Evolutionary conservation across 2,329 filamentous ascomycete genomes (phyloP).

Genomic region (Phoma herbarum): DNA sequence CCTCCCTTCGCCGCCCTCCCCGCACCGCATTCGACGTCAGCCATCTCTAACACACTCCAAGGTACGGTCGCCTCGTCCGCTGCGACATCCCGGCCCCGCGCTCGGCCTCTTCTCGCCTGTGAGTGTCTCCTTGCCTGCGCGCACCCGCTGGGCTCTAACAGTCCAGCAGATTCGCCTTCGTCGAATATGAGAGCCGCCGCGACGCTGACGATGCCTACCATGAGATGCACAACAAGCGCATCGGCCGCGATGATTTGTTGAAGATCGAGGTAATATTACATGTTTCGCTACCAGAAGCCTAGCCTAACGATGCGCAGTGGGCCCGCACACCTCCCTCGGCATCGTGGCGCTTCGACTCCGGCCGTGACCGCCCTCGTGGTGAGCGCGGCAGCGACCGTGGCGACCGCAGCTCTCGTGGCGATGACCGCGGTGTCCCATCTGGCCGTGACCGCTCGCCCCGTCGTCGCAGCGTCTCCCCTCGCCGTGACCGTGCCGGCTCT

Average conservation of each 20-base stretch:
- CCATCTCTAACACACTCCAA: slow-evolving; percentile 63
- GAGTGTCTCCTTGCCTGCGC: slow-evolving; percentile 59
- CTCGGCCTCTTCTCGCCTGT: slow-evolving; percentile 94
- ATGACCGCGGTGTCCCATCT: slow-evolving; percentile 73
- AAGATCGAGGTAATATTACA: slow-evolving; percentile 88
- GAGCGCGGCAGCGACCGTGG: slow-evolving; percentile 66
- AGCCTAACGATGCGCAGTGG: slow-evolving; percentile 71
- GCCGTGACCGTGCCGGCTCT: slow-evolving; percentile 67
- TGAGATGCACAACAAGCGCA: slow-evolving; percentile 99
- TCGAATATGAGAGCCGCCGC: slow-evolving; percentile 97
- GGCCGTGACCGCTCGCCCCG: slow-evolving; percentile 73
- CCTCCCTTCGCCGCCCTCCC: slow-evolving; percentile 43
- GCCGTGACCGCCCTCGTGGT: slow-evolving; percentile 53
- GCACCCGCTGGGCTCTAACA: slow-evolving; percentile 28
- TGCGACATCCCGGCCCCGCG: slow-evolving; percentile 98
- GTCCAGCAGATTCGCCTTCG: slow-evolving; percentile 86
- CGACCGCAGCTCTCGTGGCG: slow-evolving; percentile 75
- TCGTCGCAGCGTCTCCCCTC: slow-evolving; percentile 59
- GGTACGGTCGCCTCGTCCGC: slow-evolving; percentile 96
- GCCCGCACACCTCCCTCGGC: slow-evolving; percentile 96
- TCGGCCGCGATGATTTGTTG: slow-evolving; percentile 91
- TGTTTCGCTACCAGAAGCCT: slow-evolving; percentile 1
- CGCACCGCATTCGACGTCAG: slow-evolving; percentile 25
- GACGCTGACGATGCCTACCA: slow-evolving; percentile 99
- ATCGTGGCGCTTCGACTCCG: slow-evolving; percentile 97